Percentiles rank a stretch among this genome's conserved stretches.
Conservation (phyloP, 495 filamentous ascomycete genomes). For the Lichina pygmaea region DNA sequence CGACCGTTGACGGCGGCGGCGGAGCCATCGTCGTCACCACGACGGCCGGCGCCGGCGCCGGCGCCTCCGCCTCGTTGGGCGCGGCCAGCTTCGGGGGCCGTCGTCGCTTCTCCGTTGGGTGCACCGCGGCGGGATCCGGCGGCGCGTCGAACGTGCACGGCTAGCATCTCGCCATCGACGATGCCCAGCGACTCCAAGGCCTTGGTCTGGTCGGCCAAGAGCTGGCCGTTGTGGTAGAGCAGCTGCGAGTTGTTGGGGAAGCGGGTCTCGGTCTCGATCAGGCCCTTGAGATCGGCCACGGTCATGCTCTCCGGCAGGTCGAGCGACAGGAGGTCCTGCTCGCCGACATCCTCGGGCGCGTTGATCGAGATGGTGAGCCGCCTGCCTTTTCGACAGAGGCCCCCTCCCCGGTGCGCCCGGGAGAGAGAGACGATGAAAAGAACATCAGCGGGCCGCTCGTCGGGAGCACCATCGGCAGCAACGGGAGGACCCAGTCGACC, state of each 20-base stretch:
- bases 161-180: conserved; percentile 77
- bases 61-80: conserved; percentile 7
- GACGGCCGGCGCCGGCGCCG: conserved; percentile 1
- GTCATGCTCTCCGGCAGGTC: conserved; percentile 68
- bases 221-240: conserved; percentile 71
- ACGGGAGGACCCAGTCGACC: too few species aligned
- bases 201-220: conserved; percentile 47
- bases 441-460: neutral
- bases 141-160: conserved; percentile 38
- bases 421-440: neutral
- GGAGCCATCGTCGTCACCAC: conserved; percentile 7
- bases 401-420: neutral
- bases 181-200: conserved; percentile 65
- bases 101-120: conserved; percentile 9
- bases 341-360: conserved; percentile 31
- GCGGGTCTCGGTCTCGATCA: conserved; percentile 38
- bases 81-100: conserved; percentile 7
- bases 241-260: conserved; percentile 30
- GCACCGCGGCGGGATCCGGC: conserved; percentile 4
- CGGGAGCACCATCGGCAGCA: neutral
- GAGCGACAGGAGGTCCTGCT: conserved; percentile 57
- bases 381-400: conserved; percentile 15
- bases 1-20: conserved; percentile 15
- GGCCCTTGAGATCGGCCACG: conserved; percentile 62
- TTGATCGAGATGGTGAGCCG: conserved; percentile 72